Evolutionary conservation across 306 rosid species (phyloP).

Genomic region (Vigna trinervia): DNA sequence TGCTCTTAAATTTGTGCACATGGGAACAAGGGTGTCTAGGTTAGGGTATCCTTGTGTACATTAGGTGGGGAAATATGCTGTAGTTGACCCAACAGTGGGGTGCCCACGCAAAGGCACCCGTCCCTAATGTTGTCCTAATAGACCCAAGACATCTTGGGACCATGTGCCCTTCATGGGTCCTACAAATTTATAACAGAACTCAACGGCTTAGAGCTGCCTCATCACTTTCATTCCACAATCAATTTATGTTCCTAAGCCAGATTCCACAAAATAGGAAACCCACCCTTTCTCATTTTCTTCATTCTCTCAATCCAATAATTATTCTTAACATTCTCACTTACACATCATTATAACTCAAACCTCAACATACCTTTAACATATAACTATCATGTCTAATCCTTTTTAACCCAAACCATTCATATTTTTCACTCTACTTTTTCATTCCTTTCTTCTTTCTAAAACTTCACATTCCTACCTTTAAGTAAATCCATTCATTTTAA

Average conservation of each 20-base stretch:
- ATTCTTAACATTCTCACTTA: too few relatives aligned
- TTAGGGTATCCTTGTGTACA: slow-evolving; percentile 68
- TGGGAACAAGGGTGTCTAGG: slow-evolving; percentile 95
- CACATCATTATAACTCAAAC: too few relatives aligned
- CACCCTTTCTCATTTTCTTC: background rate
- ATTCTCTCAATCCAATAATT: too few relatives aligned
- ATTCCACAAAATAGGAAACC: slow-evolving; percentile 46
- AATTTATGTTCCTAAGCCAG: slow-evolving; percentile 40
- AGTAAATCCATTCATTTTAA: too few relatives aligned
- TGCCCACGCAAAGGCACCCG: slow-evolving; percentile 67
- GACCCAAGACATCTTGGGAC: slow-evolving; percentile 76
- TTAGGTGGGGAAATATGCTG: slow-evolving; percentile 92
- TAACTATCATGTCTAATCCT: too few relatives aligned
- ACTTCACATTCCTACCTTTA: too few relatives aligned
- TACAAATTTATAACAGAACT: slow-evolving; percentile 60
- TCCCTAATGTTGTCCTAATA: slow-evolving; percentile 86
- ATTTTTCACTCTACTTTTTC: too few relatives aligned
- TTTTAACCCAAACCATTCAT: too few relatives aligned
- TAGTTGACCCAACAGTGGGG: slow-evolving; percentile 88
- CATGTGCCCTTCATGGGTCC: slow-evolving; percentile 73
- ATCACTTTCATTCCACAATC: slow-evolving; percentile 31
- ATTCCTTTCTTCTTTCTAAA: too few relatives aligned
- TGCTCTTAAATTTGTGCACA: slow-evolving; percentile 95
- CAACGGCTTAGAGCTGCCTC: slow-evolving; percentile 44
- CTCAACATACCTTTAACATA: too few relatives aligned